Evolutionary conservation across 805 yeast genomes (phyloP).

Genomic region (Wickerhamomyces queroliae): DNA sequence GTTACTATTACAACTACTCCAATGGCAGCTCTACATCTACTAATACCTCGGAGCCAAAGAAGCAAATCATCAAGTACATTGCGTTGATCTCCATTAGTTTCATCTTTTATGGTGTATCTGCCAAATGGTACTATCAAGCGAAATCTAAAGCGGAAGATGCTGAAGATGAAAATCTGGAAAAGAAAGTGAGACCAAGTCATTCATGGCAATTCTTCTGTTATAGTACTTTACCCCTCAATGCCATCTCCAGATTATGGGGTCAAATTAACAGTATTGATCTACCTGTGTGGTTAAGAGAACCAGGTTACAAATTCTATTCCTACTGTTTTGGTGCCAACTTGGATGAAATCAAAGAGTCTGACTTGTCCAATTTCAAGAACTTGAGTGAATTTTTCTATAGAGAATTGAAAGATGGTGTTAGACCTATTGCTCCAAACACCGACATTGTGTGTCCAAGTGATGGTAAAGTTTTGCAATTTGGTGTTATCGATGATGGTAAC

Average conservation of each 20-base stretch:
- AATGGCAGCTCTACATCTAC: conserved; percentile 15
- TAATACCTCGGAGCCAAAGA: conserved; percentile 10
- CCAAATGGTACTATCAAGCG: conserved; percentile 21
- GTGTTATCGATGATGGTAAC: conserved; percentile 73
- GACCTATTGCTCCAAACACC: conserved; percentile 65
- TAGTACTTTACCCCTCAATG: conserved; percentile 84
- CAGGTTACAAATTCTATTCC: conserved; percentile 76
- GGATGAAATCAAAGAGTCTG: conserved; percentile 83
- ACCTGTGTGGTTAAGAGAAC: conserved; percentile 84
- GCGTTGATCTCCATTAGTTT: conserved; percentile 22
- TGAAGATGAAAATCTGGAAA: conserved; percentile 23
- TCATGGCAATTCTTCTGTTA: conserved; percentile 91
- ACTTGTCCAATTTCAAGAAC: conserved; percentile 68
- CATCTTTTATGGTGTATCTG: conserved; percentile 23
- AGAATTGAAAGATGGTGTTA: conserved; percentile 64
- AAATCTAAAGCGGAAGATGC: conserved; percentile 15
- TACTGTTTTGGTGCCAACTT: conserved; percentile 80
- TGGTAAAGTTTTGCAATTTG: conserved; percentile 84
- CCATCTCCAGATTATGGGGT: conserved; percentile 94
- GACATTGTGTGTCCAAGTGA: conserved; percentile 88
- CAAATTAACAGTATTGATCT: conserved; percentile 73
- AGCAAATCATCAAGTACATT: conserved; percentile 21
- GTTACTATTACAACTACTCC: conserved; percentile 15
- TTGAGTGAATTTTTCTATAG: conserved; percentile 91
- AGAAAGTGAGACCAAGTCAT: conserved; percentile 52